Conservation (phyloP, 1,284 basidiomycete genomes). For the Ganoderma sinense region DNA sequence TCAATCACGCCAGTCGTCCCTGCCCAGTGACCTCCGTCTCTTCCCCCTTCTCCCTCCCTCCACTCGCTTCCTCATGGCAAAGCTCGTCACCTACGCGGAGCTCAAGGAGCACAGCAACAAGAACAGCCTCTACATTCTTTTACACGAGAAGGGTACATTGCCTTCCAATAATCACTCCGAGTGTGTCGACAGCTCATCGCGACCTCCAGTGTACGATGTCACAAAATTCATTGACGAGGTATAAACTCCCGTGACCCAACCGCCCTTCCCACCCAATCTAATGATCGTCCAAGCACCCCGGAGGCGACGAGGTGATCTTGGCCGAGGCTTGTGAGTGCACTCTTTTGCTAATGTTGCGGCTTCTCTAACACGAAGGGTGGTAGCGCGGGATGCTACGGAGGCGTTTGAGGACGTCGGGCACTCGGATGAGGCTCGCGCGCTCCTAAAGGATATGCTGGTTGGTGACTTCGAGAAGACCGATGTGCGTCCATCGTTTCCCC, state of each 20-base stretch:
- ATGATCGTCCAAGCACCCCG: slow-evolving; percentile 76
- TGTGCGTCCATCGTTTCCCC: slow-evolving; percentile 51
- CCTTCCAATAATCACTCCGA: slow-evolving; percentile 18
- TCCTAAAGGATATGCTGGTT: slow-evolving; percentile 80
- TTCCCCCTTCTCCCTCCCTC: slow-evolving; percentile 29
- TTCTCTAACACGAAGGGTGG: slow-evolving; percentile 18
- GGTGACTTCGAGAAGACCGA: slow-evolving; percentile 80
- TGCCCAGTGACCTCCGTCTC: slow-evolving; percentile 21
- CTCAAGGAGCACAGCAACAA: slow-evolving; percentile 79
- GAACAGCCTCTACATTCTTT: slow-evolving; percentile 80
- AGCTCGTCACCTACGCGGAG: slow-evolving; percentile 74
- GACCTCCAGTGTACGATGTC: slow-evolving; percentile 87
- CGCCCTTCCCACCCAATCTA: neutral
- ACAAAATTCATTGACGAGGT: slow-evolving; percentile 98
- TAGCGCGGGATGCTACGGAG: slow-evolving; percentile 94
- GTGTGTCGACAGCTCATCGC: slow-evolving; percentile 43
- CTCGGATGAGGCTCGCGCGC: slow-evolving; percentile 96
- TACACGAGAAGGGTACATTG: slow-evolving; percentile 81
- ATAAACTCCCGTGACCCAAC: slow-evolving; percentile 19
- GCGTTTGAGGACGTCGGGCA: slow-evolving; percentile 99
- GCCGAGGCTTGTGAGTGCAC: slow-evolving; percentile 85
- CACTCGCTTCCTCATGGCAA: slow-evolving; percentile 44
- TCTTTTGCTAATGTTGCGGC: neutral
- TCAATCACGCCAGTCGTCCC: slow-evolving; percentile 27
- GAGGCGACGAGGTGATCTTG: slow-evolving; percentile 97